phyloP scores from a whole-genome alignment of 169 alveolate species.

The Cryptosporidium ryanae region DNA sequence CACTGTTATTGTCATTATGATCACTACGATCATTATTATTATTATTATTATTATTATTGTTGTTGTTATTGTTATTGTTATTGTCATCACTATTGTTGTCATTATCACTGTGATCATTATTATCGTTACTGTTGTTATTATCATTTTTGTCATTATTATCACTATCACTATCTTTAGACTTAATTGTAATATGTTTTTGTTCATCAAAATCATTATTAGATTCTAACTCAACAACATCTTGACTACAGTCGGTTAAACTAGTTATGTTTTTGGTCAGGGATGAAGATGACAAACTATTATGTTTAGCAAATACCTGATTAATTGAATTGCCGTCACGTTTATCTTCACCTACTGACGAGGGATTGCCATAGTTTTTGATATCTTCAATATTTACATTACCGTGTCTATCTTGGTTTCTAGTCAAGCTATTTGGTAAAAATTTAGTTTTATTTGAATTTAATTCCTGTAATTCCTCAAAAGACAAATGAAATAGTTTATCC shows the following conservation, averaged over 20 bases:
- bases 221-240: background rate
- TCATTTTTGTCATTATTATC: slow-evolving; percentile 54
- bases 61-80: slow-evolving; percentile 54
- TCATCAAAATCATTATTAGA: background rate
- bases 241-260: background rate
- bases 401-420: background rate
- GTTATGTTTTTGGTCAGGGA: background rate
- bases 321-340: slow-evolving; percentile 12
- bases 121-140: slow-evolving; percentile 50
- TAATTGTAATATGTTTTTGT: too few species aligned
- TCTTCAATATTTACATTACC: too few species aligned
- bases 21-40: slow-evolving; percentile 7
- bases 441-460: slow-evolving; percentile 1
- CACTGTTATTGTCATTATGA: background rate
- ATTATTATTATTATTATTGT: slow-evolving; percentile 3
- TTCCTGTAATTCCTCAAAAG: slow-evolving; percentile 40
- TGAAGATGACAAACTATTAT: background rate
- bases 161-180: background rate
- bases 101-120: slow-evolving; percentile 21
- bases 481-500: slow-evolving; percentile 26
- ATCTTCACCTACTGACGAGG: background rate
- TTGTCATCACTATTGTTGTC: slow-evolving; percentile 38
- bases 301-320: slow-evolving; percentile 1
- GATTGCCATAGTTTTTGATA: too few species aligned
- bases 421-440: background rate